Evolutionary conservation across 495 filamentous ascomycete genomes (phyloP), one percentile per base, ranked within the genome.

Genomic region (Halenospora varia): DNA sequence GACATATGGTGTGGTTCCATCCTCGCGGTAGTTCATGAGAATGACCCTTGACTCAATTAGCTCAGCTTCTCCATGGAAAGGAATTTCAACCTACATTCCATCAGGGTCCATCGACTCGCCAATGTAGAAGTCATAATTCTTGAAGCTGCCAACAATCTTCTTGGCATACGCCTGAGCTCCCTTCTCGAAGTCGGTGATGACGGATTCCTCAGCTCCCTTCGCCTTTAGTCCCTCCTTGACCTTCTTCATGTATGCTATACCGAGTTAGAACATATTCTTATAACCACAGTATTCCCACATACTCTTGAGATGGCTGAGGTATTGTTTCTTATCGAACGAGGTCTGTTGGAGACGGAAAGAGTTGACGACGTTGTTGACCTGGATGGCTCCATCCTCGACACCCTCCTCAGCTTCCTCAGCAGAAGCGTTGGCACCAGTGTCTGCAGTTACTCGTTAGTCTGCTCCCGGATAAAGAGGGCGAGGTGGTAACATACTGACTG

Each of bases 21-120:
- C 95, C 69, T 95, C 92, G 67, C 93, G 91, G 81, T 96, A 98
- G 79, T 97, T 93, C 70, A 97, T 86, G 54, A 97, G 90, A 55
- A 94, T 80, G 67, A 96, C 81, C 90, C 91, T 96, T 60, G 2
- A 41, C 22, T 22, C 24, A 68, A 59, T 45, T 52, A 56, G 25
- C 39, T 35, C 24, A 10, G 20, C 25, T 25, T 40, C 2, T 10
- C 25, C 11, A 13, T 25, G 10, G 0, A 57, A 17, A 9, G 2
- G 56, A 22, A 42, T 24, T 13, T 23, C 47, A 39, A 78, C 77
- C 63, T 73, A 89, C 94, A 98, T 97, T 75, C 88, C 92, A 64
- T 96, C 89, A 59, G 85, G 83, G 69, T 96, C 83, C 89, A 92
- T 93, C 60, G 82, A 86, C 80, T 92, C 84, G 71, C 94, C 93